Percentiles rank a stretch among this genome's conserved stretches.
phyloP scores from a whole-genome alignment of 768 basidiomycete species.

The Pisolithus orientalis region DNA sequence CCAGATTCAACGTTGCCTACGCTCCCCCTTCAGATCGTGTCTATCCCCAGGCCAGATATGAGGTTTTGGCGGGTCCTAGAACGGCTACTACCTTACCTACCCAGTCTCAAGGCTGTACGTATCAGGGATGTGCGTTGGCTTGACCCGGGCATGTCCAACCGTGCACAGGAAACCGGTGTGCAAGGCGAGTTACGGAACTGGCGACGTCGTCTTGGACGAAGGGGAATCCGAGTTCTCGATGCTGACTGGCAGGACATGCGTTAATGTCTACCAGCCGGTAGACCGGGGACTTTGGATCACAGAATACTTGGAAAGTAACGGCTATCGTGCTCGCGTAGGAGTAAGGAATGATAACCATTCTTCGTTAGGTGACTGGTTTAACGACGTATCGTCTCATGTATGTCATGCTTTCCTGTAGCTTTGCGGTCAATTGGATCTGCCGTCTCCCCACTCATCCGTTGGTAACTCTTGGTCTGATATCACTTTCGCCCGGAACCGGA shows the following conservation, averaged over 20 bases:
- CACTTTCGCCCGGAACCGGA: too few species aligned
- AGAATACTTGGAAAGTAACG: neutral
- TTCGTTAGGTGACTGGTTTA: neutral
- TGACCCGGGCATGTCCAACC: conserved; percentile 53
- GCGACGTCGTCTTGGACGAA: conserved; percentile 53
- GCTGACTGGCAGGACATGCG: conserved; percentile 57
- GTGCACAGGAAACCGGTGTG: conserved; percentile 67
- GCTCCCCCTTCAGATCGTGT: conserved; percentile 52
- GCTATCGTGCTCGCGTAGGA: neutral
- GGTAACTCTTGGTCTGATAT: neutral
- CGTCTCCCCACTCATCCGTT: neutral
- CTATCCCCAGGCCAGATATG: conserved; percentile 65
- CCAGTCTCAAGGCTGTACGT: conserved; percentile 50
- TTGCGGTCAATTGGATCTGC: neutral
- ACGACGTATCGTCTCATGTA: neutral
- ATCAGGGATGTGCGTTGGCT: conserved; percentile 71
- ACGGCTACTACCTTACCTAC: conserved; percentile 47
- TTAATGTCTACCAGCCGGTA: neutral
- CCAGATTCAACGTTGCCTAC: conserved; percentile 25
- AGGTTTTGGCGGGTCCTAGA: conserved; percentile 56
- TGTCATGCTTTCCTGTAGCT: neutral
- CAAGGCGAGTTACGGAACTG: conserved; percentile 79
- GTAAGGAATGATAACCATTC: too few species aligned
- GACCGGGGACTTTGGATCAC: neutral
- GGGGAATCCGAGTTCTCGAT: conserved; percentile 61